A percentile compares a stretch with the other conserved stretches of the same genome.
Conservation (phyloP, 192 early-diverging fungal genomes). For the Backusella australiensis region DNA sequence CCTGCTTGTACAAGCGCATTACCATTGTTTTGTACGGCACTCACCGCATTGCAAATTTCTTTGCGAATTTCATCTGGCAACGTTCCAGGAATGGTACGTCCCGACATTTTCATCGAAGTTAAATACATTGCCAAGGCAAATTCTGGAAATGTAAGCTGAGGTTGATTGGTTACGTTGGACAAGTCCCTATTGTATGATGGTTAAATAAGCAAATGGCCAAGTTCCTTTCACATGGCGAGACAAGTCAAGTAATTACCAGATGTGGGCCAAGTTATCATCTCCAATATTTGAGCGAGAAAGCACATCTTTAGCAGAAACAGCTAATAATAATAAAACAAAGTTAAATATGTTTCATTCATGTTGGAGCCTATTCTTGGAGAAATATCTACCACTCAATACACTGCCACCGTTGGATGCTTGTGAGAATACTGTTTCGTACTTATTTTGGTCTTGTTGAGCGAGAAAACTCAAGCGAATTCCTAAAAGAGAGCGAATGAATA, state of each 20-base stretch:
- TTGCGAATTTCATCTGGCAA: constrained; percentile 49
- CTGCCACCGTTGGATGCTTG: constrained; percentile 12
- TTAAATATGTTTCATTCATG: not conserved
- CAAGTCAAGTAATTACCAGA: constrained; percentile 32
- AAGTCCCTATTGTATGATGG: constrained; percentile 45
- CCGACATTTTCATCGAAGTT: constrained; percentile 52
- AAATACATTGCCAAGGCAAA: constrained; percentile 69
- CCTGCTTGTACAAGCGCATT: not conserved
- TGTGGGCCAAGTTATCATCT: constrained; percentile 36
- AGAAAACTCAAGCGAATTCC: constrained; percentile 43
- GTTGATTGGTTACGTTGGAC: constrained; percentile 47
- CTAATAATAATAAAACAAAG: constrained; percentile 15
- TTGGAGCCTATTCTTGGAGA: not conserved
- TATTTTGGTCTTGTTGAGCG: constrained; percentile 35
- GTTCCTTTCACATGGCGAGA: not conserved
- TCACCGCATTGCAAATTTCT: constrained; percentile 40
- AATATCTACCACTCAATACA: constrained; percentile 28
- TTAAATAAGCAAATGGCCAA: not conserved
- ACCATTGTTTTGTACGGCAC: constrained; percentile 17
- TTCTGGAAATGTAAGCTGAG: constrained; percentile 57
- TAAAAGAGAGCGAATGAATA: not conserved
- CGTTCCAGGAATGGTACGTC: constrained; percentile 49
- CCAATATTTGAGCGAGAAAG: constrained; percentile 33
- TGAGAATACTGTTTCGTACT: constrained; percentile 38
- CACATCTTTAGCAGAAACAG: constrained; percentile 33